Conservation (phyloP, 495 filamentous ascomycete species). For the Penicillium salamii region DNA sequence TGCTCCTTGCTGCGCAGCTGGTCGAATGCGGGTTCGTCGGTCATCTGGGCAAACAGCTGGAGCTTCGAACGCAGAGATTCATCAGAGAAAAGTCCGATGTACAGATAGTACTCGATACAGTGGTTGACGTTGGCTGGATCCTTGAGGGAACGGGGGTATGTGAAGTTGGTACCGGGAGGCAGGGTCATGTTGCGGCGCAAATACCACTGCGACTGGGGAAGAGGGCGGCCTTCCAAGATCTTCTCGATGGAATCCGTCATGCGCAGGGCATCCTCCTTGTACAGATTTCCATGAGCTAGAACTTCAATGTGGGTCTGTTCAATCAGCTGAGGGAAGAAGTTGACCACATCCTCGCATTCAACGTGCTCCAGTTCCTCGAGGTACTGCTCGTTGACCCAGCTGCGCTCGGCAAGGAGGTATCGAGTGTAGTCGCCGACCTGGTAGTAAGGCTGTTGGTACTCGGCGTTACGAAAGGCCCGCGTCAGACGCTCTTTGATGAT, state of each 20-base stretch:
- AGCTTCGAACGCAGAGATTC: constrained; percentile 67
- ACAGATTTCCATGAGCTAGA: constrained; percentile 87
- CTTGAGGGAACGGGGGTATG: constrained; percentile 74
- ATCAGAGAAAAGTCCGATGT: constrained; percentile 71
- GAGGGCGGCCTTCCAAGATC: constrained; percentile 68
- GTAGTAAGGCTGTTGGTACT: constrained; percentile 81
- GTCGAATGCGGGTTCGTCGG: constrained; percentile 91
- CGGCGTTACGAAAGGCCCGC: constrained; percentile 77
- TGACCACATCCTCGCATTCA: constrained; percentile 67
- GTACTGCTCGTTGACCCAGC: constrained; percentile 79
- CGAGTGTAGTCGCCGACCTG: constrained; percentile 84
- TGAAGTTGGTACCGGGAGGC: constrained; percentile 74
- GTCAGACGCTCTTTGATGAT: constrained; percentile 85
- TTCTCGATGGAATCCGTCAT: constrained; percentile 79
- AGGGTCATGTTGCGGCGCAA: constrained; percentile 74
- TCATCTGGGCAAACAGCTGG: constrained; percentile 83
- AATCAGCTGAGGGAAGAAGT: constrained; percentile 78
- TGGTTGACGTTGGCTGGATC: constrained; percentile 95
- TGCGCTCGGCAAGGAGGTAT: constrained; percentile 73
- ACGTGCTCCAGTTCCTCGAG: constrained; percentile 72
- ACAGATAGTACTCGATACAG: constrained; percentile 89
- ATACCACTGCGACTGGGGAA: constrained; percentile 79
- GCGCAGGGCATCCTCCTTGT: constrained; percentile 90
- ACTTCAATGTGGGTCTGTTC: constrained; percentile 84
- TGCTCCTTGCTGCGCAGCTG: constrained; percentile 95